phyloP scores from a whole-genome alignment of 2,329 filamentous ascomycete genomes.

The Aspergillus pseudoterreus region DNA sequence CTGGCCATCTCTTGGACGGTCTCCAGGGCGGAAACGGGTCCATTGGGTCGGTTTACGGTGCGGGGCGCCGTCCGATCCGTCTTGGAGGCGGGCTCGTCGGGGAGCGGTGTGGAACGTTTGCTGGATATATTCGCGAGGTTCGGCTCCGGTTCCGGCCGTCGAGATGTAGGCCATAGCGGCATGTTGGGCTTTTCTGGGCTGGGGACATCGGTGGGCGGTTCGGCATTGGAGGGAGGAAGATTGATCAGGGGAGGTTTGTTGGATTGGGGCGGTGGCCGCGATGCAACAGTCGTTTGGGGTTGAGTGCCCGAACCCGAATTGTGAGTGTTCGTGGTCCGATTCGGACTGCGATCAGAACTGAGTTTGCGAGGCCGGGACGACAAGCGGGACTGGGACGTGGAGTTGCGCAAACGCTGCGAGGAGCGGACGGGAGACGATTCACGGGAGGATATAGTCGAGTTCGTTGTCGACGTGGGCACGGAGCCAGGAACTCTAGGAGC shows the following conservation, averaged over 20 bases:
- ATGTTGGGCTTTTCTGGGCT: slow-evolving; percentile 61
- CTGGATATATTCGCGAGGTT: slow-evolving; percentile 35
- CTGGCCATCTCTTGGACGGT: slow-evolving; percentile 85
- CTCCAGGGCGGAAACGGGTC: slow-evolving; percentile 65
- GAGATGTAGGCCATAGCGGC: slow-evolving; percentile 31
- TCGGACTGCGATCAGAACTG: slow-evolving; percentile 64
- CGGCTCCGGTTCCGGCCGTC: slow-evolving; percentile 27
- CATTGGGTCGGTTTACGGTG: slow-evolving; percentile 57
- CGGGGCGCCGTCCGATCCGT: slow-evolving; percentile 39
- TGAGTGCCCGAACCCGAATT: slow-evolving; percentile 33
- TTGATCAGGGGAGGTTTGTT: slow-evolving; percentile 62
- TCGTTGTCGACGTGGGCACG: slow-evolving; percentile 37
- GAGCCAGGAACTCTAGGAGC: slow-evolving; percentile 23
- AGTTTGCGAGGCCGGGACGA: slow-evolving; percentile 60
- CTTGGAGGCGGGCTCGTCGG: slow-evolving; percentile 27
- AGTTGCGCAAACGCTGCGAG: slow-evolving; percentile 27
- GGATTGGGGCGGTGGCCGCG: slow-evolving; percentile 65
- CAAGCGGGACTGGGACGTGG: slow-evolving; percentile 29
- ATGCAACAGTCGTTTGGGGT: slow-evolving; percentile 59
- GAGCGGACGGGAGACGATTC: slow-evolving; percentile 45
- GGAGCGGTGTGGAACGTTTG: slow-evolving; percentile 26
- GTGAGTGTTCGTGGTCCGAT: slow-evolving; percentile 48
- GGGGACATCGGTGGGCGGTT: slow-evolving; percentile 59
- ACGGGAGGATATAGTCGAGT: slow-evolving; percentile 47
- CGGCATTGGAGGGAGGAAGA: slow-evolving; percentile 51